A percentile compares a stretch with the other conserved stretches of the same genome.
phyloP scores from a whole-genome alignment of 306 rosid species.

The Acmispon strigosus region DNA sequence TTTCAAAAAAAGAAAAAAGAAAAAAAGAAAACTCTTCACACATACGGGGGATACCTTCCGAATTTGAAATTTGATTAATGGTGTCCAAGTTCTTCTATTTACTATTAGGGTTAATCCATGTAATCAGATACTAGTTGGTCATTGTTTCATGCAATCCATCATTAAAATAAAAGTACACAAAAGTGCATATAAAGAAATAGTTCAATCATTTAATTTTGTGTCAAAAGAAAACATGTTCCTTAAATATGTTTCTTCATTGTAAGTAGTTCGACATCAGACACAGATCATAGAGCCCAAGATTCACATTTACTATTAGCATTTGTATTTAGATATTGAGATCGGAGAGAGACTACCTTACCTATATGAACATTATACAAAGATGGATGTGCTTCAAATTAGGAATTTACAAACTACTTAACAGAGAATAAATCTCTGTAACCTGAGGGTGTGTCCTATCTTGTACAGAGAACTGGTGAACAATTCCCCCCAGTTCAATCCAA shows the following conservation, averaged over 20 bases:
- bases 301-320: not conserved
- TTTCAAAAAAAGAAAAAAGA: too few species aligned
- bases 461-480: conserved; percentile 59
- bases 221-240: too few species aligned
- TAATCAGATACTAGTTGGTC: not conserved
- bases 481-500: conserved; percentile 62
- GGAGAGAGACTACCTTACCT: not conserved
- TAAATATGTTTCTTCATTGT: too few species aligned
- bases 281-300: not conserved
- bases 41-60: too few species aligned
- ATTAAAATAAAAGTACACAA: not conserved
- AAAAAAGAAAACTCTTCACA: too few species aligned
- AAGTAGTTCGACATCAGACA: not conserved
- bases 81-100: too few species aligned
- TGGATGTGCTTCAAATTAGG: not conserved
- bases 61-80: too few species aligned
- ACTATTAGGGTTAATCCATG: not conserved
- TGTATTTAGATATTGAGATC: not conserved
- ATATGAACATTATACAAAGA: not conserved
- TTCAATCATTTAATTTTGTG: not conserved
- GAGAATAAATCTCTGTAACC: conserved; percentile 52
- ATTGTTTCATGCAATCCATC: not conserved
- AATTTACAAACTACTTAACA: conserved; percentile 42
- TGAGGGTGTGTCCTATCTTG: conserved; percentile 60
- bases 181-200: not conserved